phyloP scores from a whole-genome alignment of 73 alveolate species.

The Blepharisma stoltei region DNA sequence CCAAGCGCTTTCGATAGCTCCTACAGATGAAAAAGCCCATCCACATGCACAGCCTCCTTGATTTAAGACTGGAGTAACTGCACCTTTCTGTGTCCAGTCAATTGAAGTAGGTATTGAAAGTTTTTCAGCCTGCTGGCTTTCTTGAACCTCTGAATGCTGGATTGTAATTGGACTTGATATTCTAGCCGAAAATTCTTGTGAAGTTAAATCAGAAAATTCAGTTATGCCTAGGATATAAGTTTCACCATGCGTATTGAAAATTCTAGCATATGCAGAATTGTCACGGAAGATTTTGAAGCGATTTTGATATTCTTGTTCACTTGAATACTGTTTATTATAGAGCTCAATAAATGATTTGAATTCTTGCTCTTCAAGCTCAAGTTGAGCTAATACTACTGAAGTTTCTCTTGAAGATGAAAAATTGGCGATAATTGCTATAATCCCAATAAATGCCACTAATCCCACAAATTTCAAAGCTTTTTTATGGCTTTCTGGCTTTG shows the following conservation, averaged over 20 bases:
- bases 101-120: constrained; percentile 36
- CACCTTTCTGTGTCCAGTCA: constrained; percentile 75
- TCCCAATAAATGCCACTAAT: no score
- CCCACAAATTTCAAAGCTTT: no score
- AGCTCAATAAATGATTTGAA: not conserved
- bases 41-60: constrained; percentile 84
- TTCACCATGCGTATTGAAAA: not conserved
- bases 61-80: constrained; percentile 65
- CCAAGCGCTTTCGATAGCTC: constrained; percentile 50
- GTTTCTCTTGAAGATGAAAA: no score
- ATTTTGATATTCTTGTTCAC: not conserved
- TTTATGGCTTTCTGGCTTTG: no score
- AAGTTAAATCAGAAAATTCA: not conserved
- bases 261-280: constrained; percentile 14
- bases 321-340: not conserved
- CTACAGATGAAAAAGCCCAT: constrained; percentile 85
- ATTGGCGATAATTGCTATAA: no score
- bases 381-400: no score
- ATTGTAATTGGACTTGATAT: constrained; percentile 2
- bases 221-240: not conserved
- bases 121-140: not conserved
- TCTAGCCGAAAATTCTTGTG: not conserved
- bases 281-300: constrained; percentile 22
- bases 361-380: constrained; percentile 2
- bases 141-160: no score